Evolutionary conservation across 345 rosid genomes (phyloP).

Genomic region (Chamaenerion angustifolium): DNA sequence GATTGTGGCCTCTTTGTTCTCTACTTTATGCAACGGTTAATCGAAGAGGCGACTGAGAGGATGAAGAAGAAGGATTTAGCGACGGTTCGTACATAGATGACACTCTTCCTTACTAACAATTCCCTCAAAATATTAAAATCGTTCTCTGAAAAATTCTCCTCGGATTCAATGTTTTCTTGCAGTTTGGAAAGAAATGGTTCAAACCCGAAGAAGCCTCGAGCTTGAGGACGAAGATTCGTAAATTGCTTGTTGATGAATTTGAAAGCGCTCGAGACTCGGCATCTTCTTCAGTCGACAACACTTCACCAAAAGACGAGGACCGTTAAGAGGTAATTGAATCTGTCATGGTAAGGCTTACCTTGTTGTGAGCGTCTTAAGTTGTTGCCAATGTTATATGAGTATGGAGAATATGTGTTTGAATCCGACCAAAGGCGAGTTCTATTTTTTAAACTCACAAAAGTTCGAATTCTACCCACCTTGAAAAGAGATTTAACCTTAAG

Average conservation of each 20-base stretch:
- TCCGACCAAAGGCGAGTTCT: too few relatives aligned
- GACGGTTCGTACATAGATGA: conserved; percentile 33
- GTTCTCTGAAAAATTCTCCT: too few relatives aligned
- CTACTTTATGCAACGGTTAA: conserved; percentile 72
- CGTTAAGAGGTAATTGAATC: too few relatives aligned
- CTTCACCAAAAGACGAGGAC: too few relatives aligned
- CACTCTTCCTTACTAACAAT: not conserved
- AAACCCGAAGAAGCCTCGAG: conserved; percentile 74
- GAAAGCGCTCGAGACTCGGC: conserved; percentile 8
- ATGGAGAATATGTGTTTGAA: too few relatives aligned
- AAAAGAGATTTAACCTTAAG: too few relatives aligned
- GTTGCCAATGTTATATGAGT: too few relatives aligned
- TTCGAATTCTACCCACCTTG: too few relatives aligned
- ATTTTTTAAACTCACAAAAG: too few relatives aligned
- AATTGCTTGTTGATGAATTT: conserved; percentile 40
- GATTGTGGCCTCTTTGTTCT: conserved; percentile 94
- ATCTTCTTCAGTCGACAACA: too few relatives aligned
- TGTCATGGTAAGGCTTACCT: too few relatives aligned
- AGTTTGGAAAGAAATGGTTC: conserved; percentile 89
- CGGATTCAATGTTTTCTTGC: conserved; percentile 9
- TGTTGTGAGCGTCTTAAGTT: too few relatives aligned
- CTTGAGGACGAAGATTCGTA: conserved; percentile 51
- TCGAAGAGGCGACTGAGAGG: conserved; percentile 74
- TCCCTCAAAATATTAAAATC: not conserved
- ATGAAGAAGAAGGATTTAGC: conserved; percentile 56